A percentile compares a stretch with the other conserved stretches of the same genome.
Evolutionary conservation across 305 asterid genomes (phyloP).

Genomic region (Petunia hybrid): DNA sequence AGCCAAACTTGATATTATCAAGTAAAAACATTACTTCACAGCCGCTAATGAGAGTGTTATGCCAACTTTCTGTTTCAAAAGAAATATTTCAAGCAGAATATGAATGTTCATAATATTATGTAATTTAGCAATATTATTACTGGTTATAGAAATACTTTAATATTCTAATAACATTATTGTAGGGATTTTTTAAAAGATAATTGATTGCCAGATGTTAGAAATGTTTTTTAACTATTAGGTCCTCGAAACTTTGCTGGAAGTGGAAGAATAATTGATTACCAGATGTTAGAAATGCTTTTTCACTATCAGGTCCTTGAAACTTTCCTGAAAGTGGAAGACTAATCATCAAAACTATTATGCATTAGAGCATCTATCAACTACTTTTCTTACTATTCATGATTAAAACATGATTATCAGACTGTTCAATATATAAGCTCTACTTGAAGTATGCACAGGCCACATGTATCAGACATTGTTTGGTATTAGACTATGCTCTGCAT

Average conservation of each 20-base stretch:
- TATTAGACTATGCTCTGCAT: not conserved
- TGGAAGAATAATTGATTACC: not conserved
- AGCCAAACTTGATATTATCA: constrained; percentile 15
- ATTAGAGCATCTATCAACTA: constrained; percentile 16
- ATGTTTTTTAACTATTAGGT: not conserved
- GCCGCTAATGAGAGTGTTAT: not conserved
- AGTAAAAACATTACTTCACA: not conserved
- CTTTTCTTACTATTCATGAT: constrained; percentile 11
- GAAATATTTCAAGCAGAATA: not conserved
- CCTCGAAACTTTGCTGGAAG: not conserved
- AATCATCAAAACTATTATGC: not conserved
- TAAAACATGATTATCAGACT: not conserved
- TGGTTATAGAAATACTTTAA: not conserved
- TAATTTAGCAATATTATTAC: constrained; percentile 9
- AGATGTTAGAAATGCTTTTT: not conserved
- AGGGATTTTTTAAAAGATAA: not conserved
- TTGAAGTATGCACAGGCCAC: constrained; percentile 3
- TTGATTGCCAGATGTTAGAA: constrained; percentile 6
- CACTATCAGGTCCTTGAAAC: constrained; percentile 22
- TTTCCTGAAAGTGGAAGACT: not conserved
- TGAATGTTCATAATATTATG: not conserved
- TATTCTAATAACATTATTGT: constrained; percentile 2
- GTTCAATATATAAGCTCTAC: not conserved
- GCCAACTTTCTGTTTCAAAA: not conserved
- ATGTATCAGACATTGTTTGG: not conserved